Evolutionary conservation across 1,284 basidiomycete species (phyloP).

Genomic region (Irpex rosettiformis): DNA sequence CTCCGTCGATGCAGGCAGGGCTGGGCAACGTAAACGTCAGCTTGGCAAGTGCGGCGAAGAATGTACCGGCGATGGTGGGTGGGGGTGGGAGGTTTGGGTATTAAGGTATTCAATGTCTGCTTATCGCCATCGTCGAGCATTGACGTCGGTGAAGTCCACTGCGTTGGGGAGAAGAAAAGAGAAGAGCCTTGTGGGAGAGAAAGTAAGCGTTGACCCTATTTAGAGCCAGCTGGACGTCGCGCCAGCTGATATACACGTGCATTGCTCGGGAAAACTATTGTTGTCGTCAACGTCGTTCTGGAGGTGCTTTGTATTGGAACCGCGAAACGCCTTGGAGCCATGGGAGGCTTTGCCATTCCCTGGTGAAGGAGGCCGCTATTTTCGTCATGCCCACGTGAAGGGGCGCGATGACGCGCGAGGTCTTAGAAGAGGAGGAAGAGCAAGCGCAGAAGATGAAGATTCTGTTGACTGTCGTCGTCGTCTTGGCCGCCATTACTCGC

Average conservation of each 20-base stretch:
- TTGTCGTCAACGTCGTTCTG: not conserved
- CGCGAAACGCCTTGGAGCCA: too few species aligned
- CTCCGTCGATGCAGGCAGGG: slow-evolving; percentile 1
- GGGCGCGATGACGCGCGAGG: too few species aligned
- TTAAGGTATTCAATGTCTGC: not conserved
- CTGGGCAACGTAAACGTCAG: not conserved
- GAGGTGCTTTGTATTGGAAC: too few species aligned
- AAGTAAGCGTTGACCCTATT: too few species aligned
- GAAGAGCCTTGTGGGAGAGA: too few species aligned
- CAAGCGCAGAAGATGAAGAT: too few species aligned
- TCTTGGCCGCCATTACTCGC: too few species aligned
- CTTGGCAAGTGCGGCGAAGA: not conserved
- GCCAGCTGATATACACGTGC: not conserved
- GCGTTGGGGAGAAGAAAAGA: too few species aligned
- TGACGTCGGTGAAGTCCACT: not conserved
- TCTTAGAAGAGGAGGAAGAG: too few species aligned
- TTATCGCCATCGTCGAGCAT: not conserved
- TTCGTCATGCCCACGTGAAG: not conserved
- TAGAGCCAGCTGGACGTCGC: not conserved
- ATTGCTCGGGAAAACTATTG: not conserved
- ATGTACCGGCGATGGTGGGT: not conserved
- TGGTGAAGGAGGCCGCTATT: too few species aligned
- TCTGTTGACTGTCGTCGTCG: too few species aligned
- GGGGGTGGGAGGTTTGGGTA: not conserved
- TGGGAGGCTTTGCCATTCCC: too few species aligned